Evolutionary conservation across 1,139 yeast species (phyloP), one percentile per base, ranked within the genome.

Genomic region (Nakaseomyces uthaithaninus): DNA sequence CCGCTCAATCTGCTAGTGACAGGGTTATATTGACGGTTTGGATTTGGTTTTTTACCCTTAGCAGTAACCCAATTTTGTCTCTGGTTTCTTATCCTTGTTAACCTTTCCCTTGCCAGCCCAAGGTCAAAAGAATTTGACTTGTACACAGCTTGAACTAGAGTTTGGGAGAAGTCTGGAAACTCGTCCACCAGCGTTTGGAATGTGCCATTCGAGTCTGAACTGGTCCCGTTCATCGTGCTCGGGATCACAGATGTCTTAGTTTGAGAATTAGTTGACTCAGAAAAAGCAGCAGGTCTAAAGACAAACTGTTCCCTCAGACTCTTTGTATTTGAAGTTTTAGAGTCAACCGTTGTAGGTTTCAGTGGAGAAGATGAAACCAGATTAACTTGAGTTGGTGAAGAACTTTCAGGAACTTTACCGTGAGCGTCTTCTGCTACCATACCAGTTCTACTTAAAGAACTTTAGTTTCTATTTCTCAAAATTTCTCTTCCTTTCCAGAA

Each of bases 71-170:
- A 55, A 22, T 52, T 49, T 7, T 46, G 47, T 38, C 61, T 51
- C 39, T 58, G 60, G 11, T 48, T 47, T 37, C 56, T 50, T 5
- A 64, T 51, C n/a, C 53, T 48, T 4, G 55, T 51, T 31, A 80
- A 60, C 62, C 76, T 67, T 40, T 65, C 67, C 24, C 77, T 69
- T 11, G 81, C 72, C 38, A 72, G 71, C 43, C 77, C 67, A 24
- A 77, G 57, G 44, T 77, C 72, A 9, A 77, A 76, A 38, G 75
- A 72, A 30, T 77, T 78, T 25, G 74, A 71, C 38, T 74, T 77
- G 53, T 77, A 75, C 1, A 80, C 81, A 38, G 75, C 75, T 46
- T 75, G 71, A 27, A 80, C 69, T 45, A 76, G 72, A 25, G 75
- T 67, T 6, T 69, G 46, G 65, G 69, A 46, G 74, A 69, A 55